Evolutionary conservation across 495 filamentous ascomycete species (phyloP), one percentile per base, ranked within the genome.

Genomic region (Tetracladium marchalianum): DNA sequence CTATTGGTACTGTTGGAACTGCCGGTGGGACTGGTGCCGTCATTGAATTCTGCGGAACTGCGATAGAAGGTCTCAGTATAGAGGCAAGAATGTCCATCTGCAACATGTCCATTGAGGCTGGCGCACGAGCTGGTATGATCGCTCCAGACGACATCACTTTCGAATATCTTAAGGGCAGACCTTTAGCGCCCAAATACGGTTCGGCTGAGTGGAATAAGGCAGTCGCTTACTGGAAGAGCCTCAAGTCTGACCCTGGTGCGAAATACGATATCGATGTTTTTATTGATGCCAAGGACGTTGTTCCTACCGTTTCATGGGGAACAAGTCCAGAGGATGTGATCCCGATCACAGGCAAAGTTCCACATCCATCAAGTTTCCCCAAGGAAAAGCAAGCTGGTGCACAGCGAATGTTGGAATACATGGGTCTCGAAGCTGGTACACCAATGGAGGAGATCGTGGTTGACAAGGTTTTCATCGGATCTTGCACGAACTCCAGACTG

Each of bases 91-190:
- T 98, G 90, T 95, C 87, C 46, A 92, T 98, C 61, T 97, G 92
- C 68, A 98, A 98, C 71, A 98, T 98, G 92, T 88, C 90, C n/a
- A 96, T 97, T 61, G 92, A 98, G 71, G 92, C 69, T 48, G 92
- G 92, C 67, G 92, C 92, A 34, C 77, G 92, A 70, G 90, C 92
- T 47, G 92, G 92, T 49, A 90, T 98, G 86, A 81, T 98, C 46
- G 92, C 92, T 19, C 92, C 92, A 2, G 92, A 98, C 51, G 82
- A 95, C 63, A 85, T 72, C 37, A 97, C 92, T 5, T 90, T 95
- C 57, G 84, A 93, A 54, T 98, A 98, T 61, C 84, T 98, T 52
- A 86, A 90, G 72, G 86, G 81, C 40, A 75, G 82, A 53, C 92
- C 92, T 35, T 69, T 98, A 50, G 87, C 92, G 16, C 92, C 92